phyloP scores from a whole-genome alignment of 2,329 filamentous ascomycete species.

The Byssoonygena ceratinophila region DNA sequence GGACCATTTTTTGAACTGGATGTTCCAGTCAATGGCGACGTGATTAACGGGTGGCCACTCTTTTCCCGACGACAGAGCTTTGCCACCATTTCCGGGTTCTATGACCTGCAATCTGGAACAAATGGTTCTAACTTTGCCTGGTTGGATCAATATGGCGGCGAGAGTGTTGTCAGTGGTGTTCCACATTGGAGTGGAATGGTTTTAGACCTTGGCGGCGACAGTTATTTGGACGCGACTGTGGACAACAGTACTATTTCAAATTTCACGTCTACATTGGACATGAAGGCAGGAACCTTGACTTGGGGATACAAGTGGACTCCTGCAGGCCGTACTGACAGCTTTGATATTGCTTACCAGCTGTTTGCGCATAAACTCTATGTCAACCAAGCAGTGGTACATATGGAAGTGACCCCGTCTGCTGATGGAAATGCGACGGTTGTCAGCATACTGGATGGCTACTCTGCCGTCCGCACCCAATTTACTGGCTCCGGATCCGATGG shows the following conservation, averaged over 20 bases:
- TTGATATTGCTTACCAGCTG: conserved; percentile 54
- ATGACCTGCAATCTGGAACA: conserved; percentile 48
- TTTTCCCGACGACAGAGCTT: conserved; percentile 54
- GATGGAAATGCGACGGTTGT: conserved; percentile 50
- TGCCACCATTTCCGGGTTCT: conserved; percentile 58
- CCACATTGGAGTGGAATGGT: conserved; percentile 57
- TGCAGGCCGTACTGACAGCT: conserved; percentile 34
- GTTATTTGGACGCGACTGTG: conserved; percentile 51
- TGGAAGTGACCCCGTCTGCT: conserved; percentile 47
- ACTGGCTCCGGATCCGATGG: conserved; percentile 47
- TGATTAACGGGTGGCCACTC: conserved; percentile 57
- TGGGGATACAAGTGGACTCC: conserved; percentile 61
- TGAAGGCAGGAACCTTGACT: conserved; percentile 51
- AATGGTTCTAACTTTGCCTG: conserved; percentile 56
- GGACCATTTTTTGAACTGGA: conserved; percentile 56
- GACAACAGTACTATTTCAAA: conserved; percentile 48
- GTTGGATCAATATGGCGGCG: conserved; percentile 58
- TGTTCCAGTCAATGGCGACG: conserved; percentile 39
- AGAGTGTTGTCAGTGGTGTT: conserved; percentile 60
- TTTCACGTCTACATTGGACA: conserved; percentile 52
- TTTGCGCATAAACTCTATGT: conserved; percentile 54
- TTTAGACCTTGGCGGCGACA: conserved; percentile 45
- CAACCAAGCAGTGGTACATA: conserved; percentile 51
- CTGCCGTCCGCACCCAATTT: conserved; percentile 55
- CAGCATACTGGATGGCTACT: conserved; percentile 57